Evolutionary conservation across 2,329 filamentous ascomycete genomes (phyloP), one percentile per base, ranked within the genome.

Genomic region (Claviceps sorghi): DNA sequence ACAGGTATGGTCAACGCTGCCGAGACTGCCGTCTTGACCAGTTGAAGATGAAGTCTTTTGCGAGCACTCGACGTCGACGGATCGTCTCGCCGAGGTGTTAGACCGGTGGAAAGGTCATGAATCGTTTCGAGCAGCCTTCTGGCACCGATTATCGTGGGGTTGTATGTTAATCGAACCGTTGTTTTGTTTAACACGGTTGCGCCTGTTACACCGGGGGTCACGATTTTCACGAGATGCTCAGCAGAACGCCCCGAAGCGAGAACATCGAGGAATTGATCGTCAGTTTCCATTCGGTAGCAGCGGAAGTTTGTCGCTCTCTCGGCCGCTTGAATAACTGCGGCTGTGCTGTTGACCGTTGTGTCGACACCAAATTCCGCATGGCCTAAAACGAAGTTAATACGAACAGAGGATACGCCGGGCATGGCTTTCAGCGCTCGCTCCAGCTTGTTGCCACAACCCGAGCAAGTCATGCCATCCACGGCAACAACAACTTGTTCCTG

Each of bases 331-430:
- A 67, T 57, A 17, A 65, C 59, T 4, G 64, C 58, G 4, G 64
- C 62, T 1, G 57, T 57, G 1, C 56, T 61, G 9, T 56, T 60
- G 9, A 59, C 46, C 1, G 58, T 54, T 0, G 53, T 52, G 46
- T 68, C 60, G 1, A 68, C 29, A 5, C 49, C 56, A 47, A 70
- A 65, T 21, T 69, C 66, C 42, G 61, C 68, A 7, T 59, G 62
- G 4, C 66, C 66, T 59, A 65, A 65, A 56, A 69, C 65, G 40
- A 69, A 70, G 53, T 69, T 69, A 54, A 70, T 65, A 0, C 59
- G 62, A 1, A 64, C 61, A 3, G 60, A 56, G 2, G 62, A 64
- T 0, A 68, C 62, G 2, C 65, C 66, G 2, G 55, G n/a, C 3
- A 59, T 58, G 2, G 53, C 55, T 0, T 53, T 53, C 32, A 69